Conservation (phyloP, 345 rosid genomes). For the Citropsis articulata region DNA sequence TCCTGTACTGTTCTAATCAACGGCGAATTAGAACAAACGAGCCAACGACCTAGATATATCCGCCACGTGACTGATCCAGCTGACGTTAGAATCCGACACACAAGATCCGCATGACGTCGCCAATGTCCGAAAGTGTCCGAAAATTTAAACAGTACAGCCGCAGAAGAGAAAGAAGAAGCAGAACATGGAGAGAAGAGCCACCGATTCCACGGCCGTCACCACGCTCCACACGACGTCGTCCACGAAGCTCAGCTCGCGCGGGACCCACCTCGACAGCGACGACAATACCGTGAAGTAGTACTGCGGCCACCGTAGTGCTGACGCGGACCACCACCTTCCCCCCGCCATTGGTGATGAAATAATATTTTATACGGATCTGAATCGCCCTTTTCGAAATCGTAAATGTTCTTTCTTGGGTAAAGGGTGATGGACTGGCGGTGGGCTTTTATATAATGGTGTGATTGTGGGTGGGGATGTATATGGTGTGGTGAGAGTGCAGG, state of each 20-base stretch:
- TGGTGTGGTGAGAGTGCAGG: neutral
- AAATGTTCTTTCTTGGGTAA: too few relatives aligned
- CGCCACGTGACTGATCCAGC: neutral
- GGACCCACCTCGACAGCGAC: constrained; percentile 27
- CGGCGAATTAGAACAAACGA: too few relatives aligned
- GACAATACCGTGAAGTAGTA: too few relatives aligned
- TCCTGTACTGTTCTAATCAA: too few relatives aligned
- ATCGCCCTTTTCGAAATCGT: too few relatives aligned
- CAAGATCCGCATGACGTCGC: neutral
- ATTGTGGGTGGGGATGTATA: neutral
- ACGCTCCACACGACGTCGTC: constrained; percentile 74
- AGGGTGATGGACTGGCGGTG: neutral
- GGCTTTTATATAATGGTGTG: neutral
- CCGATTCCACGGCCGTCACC: constrained; percentile 75
- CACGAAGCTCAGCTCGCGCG: constrained; percentile 33
- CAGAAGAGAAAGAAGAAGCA: constrained; percentile 86
- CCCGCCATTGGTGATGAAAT: constrained; percentile 22
- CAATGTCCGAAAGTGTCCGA: neutral
- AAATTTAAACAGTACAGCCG: constrained; percentile 65
- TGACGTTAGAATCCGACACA: neutral
- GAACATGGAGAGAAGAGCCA: constrained; percentile 84
- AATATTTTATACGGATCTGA: too few relatives aligned
- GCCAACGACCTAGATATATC: neutral
- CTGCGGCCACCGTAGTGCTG: constrained; percentile 30
- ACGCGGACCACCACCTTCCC: constrained; percentile 27